These are phyloP conservation scores for Brettanomyces anomalus DNA, from an alignment of 805 yeast species.

Conservation along the genomic window DNA sequence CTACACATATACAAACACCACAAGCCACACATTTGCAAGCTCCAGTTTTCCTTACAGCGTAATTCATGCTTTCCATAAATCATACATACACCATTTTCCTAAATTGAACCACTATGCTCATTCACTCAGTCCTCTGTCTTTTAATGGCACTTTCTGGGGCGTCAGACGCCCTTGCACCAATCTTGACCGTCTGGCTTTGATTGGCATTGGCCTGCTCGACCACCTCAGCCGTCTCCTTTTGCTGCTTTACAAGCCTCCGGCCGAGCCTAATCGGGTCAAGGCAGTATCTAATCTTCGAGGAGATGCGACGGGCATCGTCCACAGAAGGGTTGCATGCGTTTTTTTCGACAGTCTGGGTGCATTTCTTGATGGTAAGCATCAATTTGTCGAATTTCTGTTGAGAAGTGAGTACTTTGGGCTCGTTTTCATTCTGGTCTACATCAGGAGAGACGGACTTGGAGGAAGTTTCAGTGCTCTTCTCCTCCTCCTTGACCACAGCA, in stretches of 20 bases:
- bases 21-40: too few relatives aligned
- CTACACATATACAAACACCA: too few relatives aligned
- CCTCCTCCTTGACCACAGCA: slow-evolving; percentile 9
- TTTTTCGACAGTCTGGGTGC: slow-evolving; percentile 37
- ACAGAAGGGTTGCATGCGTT: slow-evolving; percentile 36
- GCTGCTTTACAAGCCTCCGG: slow-evolving; percentile 11
- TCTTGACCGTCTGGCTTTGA: not conserved
- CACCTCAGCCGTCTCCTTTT: not conserved
- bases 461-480: slow-evolving; percentile 4
- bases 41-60: too few relatives aligned
- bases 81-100: not conserved
- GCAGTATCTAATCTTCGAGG: slow-evolving; percentile 54
- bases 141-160: not conserved
- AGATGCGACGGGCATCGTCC: slow-evolving; percentile 55
- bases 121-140: not conserved
- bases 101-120: not conserved
- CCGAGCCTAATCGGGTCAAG: slow-evolving; percentile 41
- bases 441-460: not conserved
- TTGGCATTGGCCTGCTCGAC: not conserved
- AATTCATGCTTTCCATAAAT: too few relatives aligned
- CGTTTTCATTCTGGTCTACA: slow-evolving; percentile 7
- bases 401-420: not conserved
- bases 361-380: slow-evolving; percentile 31
- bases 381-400: slow-evolving; percentile 2
- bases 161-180: not conserved